A percentile compares a stretch with the other conserved stretches of the same genome.
These are phyloP conservation scores for Eucalyptus dawsonii DNA, from an alignment of 345 rosid species.

Conservation along the genomic window DNA sequence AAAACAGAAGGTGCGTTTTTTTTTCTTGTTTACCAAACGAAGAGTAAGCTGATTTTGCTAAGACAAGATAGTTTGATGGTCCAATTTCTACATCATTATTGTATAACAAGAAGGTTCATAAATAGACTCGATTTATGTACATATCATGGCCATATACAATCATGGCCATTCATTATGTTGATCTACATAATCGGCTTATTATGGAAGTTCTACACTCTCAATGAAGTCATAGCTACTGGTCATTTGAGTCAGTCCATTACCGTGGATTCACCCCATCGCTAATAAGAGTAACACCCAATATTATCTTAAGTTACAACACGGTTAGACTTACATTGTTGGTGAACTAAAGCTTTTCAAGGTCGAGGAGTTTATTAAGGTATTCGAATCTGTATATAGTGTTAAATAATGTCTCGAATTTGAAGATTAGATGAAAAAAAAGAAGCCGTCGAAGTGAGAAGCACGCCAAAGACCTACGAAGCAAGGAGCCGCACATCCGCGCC, in stretches of 20 bases:
- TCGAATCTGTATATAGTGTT: no score
- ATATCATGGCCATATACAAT: no score
- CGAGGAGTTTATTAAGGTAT: rapidly evolving
- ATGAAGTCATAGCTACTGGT: not conserved
- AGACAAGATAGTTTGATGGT: not conserved
- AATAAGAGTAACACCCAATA: not conserved
- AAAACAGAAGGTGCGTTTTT: not conserved
- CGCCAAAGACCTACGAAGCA: no score
- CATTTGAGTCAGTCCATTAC: not conserved
- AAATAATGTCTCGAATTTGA: no score
- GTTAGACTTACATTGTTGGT: rapidly evolving
- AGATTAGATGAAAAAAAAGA: no score
- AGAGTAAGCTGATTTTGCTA: not conserved
- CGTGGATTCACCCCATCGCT: rapidly evolving
- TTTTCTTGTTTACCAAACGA: not conserved
- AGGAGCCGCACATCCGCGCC: no score
- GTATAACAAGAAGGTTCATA: no score
- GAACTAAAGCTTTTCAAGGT: rapidly evolving
- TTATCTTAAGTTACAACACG: not conserved
- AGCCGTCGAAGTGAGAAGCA: no score
- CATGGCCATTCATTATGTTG: no score
- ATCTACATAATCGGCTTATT: no score
- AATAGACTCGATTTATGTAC: no score
- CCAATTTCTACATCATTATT: not conserved
- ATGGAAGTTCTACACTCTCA: no score